Evolutionary conservation across 768 basidiomycete species (phyloP).

Genomic region (Tubosaeta sp.): DNA sequence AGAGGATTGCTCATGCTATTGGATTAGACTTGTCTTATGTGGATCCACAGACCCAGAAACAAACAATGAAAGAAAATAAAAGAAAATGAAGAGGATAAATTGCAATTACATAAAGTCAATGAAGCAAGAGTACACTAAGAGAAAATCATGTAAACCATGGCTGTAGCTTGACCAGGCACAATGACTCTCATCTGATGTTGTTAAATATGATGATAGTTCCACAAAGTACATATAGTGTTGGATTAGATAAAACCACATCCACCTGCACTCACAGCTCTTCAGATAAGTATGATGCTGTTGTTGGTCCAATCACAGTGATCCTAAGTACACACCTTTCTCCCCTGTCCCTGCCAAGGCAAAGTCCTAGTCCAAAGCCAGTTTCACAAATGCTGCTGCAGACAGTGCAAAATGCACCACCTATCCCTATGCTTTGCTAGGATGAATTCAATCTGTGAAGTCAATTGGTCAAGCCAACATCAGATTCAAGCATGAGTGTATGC

Average conservation of each 20-base stretch:
- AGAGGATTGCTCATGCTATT: slow-evolving; percentile 25
- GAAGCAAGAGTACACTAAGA: neutral
- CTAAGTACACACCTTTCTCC: slow-evolving; percentile 17
- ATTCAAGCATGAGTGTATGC: neutral
- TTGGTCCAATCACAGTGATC: slow-evolving; percentile 66
- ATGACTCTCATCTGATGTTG: neutral
- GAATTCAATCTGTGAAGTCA: neutral
- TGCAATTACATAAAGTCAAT: neutral
- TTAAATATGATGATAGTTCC: slow-evolving; percentile 25
- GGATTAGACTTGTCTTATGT: neutral
- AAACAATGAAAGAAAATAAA: neutral
- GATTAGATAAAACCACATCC: slow-evolving; percentile 51
- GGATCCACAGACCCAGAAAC: neutral
- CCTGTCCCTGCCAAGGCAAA: slow-evolving; percentile 19
- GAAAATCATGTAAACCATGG: neutral
- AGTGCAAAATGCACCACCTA: slow-evolving; percentile 81
- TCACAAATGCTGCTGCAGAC: slow-evolving; percentile 57
- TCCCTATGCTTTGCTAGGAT: slow-evolving; percentile 31
- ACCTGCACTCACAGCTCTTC: slow-evolving; percentile 46
- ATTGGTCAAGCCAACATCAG: neutral
- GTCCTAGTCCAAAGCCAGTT: slow-evolving; percentile 45
- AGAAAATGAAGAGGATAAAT: slow-evolving; percentile 24
- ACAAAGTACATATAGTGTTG: slow-evolving; percentile 50
- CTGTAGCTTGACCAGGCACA: neutral
- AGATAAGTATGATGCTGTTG: slow-evolving; percentile 50